A percentile compares a stretch with the other conserved stretches of the same genome.
These are phyloP conservation scores for Nemania sp. DNA, from an alignment of 2,329 filamentous ascomycete genomes.

Conservation along the genomic window DNA sequence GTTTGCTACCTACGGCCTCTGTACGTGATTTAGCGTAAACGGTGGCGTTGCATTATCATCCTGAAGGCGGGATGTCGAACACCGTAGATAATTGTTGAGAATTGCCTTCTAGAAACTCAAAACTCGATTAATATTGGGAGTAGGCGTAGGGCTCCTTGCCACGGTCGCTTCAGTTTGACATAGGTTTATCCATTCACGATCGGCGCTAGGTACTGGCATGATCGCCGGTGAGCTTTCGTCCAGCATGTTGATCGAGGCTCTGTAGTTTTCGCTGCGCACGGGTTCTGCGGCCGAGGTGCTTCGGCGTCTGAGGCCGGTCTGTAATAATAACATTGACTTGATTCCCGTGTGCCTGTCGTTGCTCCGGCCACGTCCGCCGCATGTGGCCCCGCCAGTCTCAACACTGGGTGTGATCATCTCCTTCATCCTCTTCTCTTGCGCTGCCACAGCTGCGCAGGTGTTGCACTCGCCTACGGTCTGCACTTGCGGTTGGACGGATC, in stretches of 20 bases:
- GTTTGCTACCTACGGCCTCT: not conserved
- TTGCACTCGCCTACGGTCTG: conserved; percentile 48
- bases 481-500: conserved; percentile 24
- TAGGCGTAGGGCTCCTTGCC: conserved; percentile 41
- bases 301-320: conserved; percentile 36
- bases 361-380: conserved; percentile 12
- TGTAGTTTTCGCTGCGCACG: conserved; percentile 3
- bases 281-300: conserved; percentile 8
- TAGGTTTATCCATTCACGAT: conserved; percentile 26
- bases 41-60: not conserved
- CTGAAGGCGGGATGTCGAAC: not conserved
- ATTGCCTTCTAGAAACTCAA: conserved; percentile 34
- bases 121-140: conserved; percentile 35
- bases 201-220: not conserved
- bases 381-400: conserved; percentile 5
- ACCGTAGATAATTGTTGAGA: not conserved
- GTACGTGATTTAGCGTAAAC: not conserved
- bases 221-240: not conserved
- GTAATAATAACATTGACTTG: conserved; percentile 35
- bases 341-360: conserved; percentile 20
- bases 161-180: conserved; percentile 26
- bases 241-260: not conserved
- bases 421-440: conserved; percentile 40
- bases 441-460: conserved; percentile 45
- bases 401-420: conserved; percentile 2